Conservation (phyloP, 2,329 filamentous ascomycete genomes). For the Stemphylium lycopersici region DNA sequence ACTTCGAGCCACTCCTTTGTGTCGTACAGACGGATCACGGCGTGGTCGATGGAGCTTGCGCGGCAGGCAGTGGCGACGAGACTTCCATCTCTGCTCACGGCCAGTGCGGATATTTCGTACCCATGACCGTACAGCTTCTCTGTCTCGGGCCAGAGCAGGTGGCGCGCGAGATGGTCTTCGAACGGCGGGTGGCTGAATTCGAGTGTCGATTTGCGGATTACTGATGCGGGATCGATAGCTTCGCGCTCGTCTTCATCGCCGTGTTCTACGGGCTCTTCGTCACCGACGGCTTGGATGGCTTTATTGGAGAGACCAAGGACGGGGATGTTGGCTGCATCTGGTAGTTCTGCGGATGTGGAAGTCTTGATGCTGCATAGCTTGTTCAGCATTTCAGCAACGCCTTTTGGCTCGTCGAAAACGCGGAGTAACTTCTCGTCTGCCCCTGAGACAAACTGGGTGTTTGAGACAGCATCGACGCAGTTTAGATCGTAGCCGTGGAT, state of each 20-base stretch:
- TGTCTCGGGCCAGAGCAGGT: conserved; percentile 92
- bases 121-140: conserved; percentile 98
- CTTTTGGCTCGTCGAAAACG: conserved; percentile 88
- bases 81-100: conserved; percentile 73
- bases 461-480: conserved; percentile 79
- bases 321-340: conserved; percentile 92
- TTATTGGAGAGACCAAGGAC: conserved; percentile 97
- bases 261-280: conserved; percentile 38
- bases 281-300: conserved; percentile 66
- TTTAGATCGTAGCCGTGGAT: conserved; percentile 99
- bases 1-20: conserved; percentile 87
- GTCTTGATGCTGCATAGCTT: conserved; percentile 66
- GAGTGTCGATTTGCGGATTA: conserved; percentile 66
- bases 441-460: conserved; percentile 84
- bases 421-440: conserved; percentile 98
- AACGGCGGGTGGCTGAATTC: conserved; percentile 76
- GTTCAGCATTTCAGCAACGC: conserved; percentile 75
- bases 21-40: conserved; percentile 90
- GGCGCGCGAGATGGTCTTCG: conserved; percentile 86
- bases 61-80: conserved; percentile 91
- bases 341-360: conserved; percentile 54
- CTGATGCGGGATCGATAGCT: conserved; percentile 61
- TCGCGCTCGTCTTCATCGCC: conserved; percentile 60
- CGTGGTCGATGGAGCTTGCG: conserved; percentile 90
- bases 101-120: conserved; percentile 91